Base-by-base conservation (phyloP, 352 stramenopile species). In the Globisporangium orthogonon region DNA sequence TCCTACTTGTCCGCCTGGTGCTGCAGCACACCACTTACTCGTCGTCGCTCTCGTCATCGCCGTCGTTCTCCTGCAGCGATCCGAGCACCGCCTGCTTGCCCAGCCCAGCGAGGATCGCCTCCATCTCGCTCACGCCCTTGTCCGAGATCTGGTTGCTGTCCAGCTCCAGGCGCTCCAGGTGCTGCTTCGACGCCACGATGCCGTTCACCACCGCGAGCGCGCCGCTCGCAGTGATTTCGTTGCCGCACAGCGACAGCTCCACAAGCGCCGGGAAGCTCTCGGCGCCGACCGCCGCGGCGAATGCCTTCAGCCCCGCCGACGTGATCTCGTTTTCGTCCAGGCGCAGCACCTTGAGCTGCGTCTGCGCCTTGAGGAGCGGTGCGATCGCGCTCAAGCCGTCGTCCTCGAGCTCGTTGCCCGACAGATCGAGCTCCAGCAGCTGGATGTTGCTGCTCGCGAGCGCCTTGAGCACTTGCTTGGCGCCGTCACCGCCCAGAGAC, bases 321-420 rank as follows among this genome's bases (percentile, higher is more conserved):
- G 78, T 90, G 52, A 91, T 62, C 45, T 93, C 82, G 60, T 94
- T 94, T 63, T 94, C 84, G 57, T 94, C 83, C 41, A 94, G 57
- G 43, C 79, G 75, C 37, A 94, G 62, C 47, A 87, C 74, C 50
- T 74, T 58, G 5, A 94, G 69, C 31, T 61, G 54, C 18, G 66
- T 67, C 61, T 87, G 73, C 37, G 69, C 58, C 48, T 73, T 74
- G 44, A 95, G 69, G 31, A 94, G 67, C 30, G 75, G 63, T 9
- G 68, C 80, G 48, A 97, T 65, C 7, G 64, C 68, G 50, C 75
- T 74, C 10, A 91, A 56, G 1, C 79, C 79, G n/a, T 89, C 75
- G 41, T 90, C 82, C 15, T 66, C 70, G 15, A 97, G 62, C 56
- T 96, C 86, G 65, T 98, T 97, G 43, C 87, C 91, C 23, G 87